Percentiles rank a stretch among this genome's conserved stretches.
These are phyloP conservation scores for Lepraria neglecta DNA, from an alignment of 495 filamentous ascomycete species.

Conservation along the genomic window DNA sequence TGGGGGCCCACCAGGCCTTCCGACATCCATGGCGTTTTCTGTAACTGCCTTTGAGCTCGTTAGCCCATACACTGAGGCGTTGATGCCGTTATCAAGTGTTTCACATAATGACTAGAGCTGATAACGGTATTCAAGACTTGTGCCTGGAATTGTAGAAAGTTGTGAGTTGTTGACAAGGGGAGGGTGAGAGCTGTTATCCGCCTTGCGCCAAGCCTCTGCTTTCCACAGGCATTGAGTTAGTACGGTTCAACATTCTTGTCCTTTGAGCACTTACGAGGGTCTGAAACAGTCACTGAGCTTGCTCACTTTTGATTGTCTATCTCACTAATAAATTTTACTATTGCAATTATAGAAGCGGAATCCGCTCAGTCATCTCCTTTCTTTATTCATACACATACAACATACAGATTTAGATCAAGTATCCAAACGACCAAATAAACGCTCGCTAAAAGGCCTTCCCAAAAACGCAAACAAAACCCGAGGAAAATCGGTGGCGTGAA, in stretches of 20 bases:
- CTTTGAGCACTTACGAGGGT: too few relatives aligned
- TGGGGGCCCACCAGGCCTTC: too few relatives aligned
- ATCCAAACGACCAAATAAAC: neutral
- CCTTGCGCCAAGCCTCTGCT: constrained; percentile 3
- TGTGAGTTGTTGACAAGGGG: neutral
- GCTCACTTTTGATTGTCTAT: neutral
- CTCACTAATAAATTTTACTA: neutral
- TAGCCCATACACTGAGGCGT: too few relatives aligned
- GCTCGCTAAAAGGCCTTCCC: constrained; percentile 1
- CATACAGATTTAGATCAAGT: too few relatives aligned
- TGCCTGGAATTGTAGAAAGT: too few relatives aligned
- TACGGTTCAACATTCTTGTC: too few relatives aligned
- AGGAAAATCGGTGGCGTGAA: neutral
- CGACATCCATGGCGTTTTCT: too few relatives aligned
- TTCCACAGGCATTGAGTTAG: too few relatives aligned
- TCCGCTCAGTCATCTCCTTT: neutral
- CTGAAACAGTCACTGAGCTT: neutral
- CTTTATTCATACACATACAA: constrained; percentile 6
- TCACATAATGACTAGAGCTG: too few relatives aligned
- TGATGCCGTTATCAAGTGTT: too few relatives aligned
- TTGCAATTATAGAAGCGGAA: constrained; percentile 7
- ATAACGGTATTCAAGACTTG: too few relatives aligned
- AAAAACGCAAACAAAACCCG: neutral
- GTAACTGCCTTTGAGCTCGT: too few relatives aligned
- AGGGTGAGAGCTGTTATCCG: neutral